Conservation (phyloP, 352 stramenopile genomes). For the Globisporangium mamillatum region DNA sequence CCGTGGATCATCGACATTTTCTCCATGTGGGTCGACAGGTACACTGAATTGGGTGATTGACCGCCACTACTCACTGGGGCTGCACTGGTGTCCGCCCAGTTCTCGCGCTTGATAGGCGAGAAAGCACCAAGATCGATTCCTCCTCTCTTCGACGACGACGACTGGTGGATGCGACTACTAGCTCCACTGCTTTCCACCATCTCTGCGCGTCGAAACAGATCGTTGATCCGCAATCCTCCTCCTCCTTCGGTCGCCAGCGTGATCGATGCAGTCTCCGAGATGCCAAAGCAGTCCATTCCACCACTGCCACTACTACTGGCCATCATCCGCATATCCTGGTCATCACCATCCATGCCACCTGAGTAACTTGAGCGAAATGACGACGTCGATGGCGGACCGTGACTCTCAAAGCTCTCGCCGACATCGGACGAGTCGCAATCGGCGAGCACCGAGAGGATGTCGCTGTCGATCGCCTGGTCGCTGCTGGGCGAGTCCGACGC, state of each 20-base stretch:
- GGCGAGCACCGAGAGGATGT: constrained; percentile 69
- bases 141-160: background rate
- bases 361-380: constrained; percentile 27
- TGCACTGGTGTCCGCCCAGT: background rate
- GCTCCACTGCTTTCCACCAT: background rate
- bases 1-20: constrained; percentile 58
- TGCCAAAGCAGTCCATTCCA: constrained; percentile 41
- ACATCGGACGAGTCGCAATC: constrained; percentile 47
- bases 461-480: constrained; percentile 70
- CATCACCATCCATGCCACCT: constrained; percentile 13
- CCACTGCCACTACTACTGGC: background rate
- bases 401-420: constrained; percentile 18
- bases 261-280: constrained; percentile 23
- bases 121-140: constrained; percentile 23
- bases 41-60: constrained; percentile 28
- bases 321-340: constrained; percentile 28
- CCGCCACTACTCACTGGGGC: constrained; percentile 11
- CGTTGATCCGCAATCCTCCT: constrained; percentile 16
- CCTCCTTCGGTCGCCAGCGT: constrained; percentile 8
- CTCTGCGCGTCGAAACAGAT: constrained; percentile 15
- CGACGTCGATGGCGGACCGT: constrained; percentile 4
- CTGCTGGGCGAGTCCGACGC: constrained; percentile 36
- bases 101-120: constrained; percentile 16
- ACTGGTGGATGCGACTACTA: background rate
- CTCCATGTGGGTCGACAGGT: constrained; percentile 60